Evolutionary conservation across 2,329 filamentous ascomycete genomes (phyloP).

Genomic region (Paramyrothecium sp.): DNA sequence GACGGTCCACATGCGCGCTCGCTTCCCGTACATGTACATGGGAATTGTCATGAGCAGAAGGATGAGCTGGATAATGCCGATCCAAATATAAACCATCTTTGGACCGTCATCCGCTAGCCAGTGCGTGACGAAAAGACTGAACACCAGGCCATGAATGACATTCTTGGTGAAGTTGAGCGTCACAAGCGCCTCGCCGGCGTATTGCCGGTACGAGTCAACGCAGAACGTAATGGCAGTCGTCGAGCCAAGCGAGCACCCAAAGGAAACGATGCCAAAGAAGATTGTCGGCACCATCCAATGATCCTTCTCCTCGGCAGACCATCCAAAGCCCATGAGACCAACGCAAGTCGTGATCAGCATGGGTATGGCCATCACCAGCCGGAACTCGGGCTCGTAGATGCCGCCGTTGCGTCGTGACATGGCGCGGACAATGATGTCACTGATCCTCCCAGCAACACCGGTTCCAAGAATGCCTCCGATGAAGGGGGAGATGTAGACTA

Average conservation of each 20-base stretch:
- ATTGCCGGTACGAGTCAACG: constrained; percentile 89
- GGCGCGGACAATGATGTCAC: constrained; percentile 77
- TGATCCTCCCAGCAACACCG: constrained; percentile 83
- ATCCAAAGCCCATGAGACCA: constrained; percentile 95
- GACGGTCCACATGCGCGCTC: constrained; percentile 91
- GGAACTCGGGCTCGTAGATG: constrained; percentile 91
- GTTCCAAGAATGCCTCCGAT: constrained; percentile 88
- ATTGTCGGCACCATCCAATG: constrained; percentile 89
- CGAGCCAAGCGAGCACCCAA: constrained; percentile 85
- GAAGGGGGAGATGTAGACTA: constrained; percentile 90
- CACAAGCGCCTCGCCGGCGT: constrained; percentile 90
- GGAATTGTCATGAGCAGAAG: constrained; percentile 75
- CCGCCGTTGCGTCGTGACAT: constrained; percentile 89
- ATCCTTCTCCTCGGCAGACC: constrained; percentile 74
- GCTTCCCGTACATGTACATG: constrained; percentile 93
- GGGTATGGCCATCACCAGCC: constrained; percentile 82
- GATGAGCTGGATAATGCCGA: constrained; percentile 82
- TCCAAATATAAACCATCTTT: constrained; percentile 74
- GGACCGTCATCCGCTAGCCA: constrained; percentile 79
- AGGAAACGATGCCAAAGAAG: constrained; percentile 90
- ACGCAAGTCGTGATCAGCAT: constrained; percentile 76
- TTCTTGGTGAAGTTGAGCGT: constrained; percentile 96
- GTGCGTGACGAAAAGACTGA: constrained; percentile 80
- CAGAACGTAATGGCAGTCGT: constrained; percentile 93
- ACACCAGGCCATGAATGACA: constrained; percentile 85